Evolutionary conservation across 176 grass and related monocot species (phyloP).

Genomic region (Triticum turgidum): DNA sequence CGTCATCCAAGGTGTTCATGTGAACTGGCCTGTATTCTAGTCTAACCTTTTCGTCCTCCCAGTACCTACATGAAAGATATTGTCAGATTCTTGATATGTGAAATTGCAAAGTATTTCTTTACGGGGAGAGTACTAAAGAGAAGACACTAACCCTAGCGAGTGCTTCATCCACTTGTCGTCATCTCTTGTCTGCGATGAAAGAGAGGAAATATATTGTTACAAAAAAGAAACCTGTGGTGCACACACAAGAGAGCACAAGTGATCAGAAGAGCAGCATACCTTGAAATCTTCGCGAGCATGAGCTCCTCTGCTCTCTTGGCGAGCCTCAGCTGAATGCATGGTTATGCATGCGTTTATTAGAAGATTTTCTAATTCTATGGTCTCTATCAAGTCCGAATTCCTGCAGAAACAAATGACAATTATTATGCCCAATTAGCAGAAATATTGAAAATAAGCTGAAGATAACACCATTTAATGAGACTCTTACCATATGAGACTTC

Average conservation of each 20-base stretch:
- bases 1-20: constrained; percentile 73
- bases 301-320: constrained; percentile 93
- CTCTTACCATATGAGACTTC: constrained; percentile 71
- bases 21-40: constrained; percentile 72
- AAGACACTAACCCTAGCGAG: constrained; percentile 62
- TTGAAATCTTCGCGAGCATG: constrained; percentile 98
- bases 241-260: not conserved
- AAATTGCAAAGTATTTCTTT: not conserved
- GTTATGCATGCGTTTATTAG: constrained; percentile 95
- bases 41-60: constrained; percentile 69
- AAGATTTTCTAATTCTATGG: constrained; percentile 87
- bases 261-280: constrained; percentile 36
- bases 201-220: not conserved
- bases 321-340: constrained; percentile 92
- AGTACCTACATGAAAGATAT: constrained; percentile 44
- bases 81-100: not conserved
- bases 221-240: not conserved
- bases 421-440: constrained; percentile 3
- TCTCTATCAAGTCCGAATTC: constrained; percentile 97
- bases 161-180: constrained; percentile 78
- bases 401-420: constrained; percentile 41
- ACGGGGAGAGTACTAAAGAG: not conserved
- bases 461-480: constrained; percentile 3
- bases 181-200: constrained; percentile 66
- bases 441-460: not conserved